These are phyloP conservation scores for Magnaporthales sp. DNA, from an alignment of 2,329 filamentous ascomycete genomes.

Conservation along the genomic window DNA sequence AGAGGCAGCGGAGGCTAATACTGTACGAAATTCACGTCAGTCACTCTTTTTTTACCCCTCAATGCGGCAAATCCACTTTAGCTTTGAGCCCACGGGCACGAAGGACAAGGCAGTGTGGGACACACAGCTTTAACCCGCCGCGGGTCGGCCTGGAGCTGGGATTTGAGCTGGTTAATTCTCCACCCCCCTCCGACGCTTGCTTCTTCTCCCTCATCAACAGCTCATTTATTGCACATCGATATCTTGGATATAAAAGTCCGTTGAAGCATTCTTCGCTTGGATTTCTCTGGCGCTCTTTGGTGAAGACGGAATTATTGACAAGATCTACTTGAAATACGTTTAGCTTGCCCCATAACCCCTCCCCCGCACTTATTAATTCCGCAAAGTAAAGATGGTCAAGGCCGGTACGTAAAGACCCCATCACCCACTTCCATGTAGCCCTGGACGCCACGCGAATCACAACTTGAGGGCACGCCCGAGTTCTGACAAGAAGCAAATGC, in stretches of 20 bases:
- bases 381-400: conserved; percentile 26
- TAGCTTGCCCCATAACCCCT: conserved; percentile 13
- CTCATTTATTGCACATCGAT: neutral
- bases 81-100: neutral
- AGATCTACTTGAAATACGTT: neutral
- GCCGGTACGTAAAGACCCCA: conserved; percentile 19
- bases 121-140: neutral
- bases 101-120: neutral
- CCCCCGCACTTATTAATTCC: conserved; percentile 12
- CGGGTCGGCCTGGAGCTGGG: neutral
- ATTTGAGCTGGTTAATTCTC: neutral
- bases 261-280: neutral
- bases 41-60: neutral
- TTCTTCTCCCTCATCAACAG: neutral
- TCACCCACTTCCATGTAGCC: neutral
- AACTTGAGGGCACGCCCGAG: neutral
- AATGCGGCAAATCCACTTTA: neutral
- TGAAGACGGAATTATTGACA: neutral
- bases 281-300: neutral
- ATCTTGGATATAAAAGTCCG: neutral
- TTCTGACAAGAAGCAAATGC: conserved; percentile 7
- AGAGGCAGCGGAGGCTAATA: neutral
- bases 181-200: neutral
- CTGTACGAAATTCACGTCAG: neutral
- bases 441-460: neutral